These are phyloP conservation scores for Plasmodium sp. DNA, from an alignment of 169 alveolate species.

Conservation along the genomic window DNA sequence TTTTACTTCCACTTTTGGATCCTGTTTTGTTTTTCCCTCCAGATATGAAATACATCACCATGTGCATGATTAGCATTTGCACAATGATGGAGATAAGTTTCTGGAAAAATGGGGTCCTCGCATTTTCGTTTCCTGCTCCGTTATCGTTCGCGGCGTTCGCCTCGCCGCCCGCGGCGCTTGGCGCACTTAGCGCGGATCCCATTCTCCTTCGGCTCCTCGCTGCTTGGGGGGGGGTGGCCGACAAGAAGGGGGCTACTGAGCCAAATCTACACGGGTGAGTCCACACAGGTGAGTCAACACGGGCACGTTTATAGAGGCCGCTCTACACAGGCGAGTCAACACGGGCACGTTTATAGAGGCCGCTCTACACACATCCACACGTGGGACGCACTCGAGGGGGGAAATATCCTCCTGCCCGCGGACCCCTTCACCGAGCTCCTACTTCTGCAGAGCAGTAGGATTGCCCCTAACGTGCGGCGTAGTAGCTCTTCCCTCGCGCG, in stretches of 20 bases:
- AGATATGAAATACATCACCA: conserved; percentile 77
- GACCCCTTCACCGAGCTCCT: background rate
- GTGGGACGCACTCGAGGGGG: background rate
- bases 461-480: background rate
- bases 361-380: background rate
- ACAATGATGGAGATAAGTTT: conserved; percentile 56
- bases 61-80: conserved; percentile 77
- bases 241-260: too few relatives aligned
- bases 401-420: background rate
- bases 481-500: background rate
- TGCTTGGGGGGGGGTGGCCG: too few relatives aligned
- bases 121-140: conserved; percentile 34
- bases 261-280: too few relatives aligned
- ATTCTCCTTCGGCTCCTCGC: background rate
- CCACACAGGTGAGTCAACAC: background rate
- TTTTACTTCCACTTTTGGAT: conserved; percentile 5
- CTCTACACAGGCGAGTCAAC: background rate
- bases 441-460: background rate
- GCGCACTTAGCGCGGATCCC: conserved; percentile 26
- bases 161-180: background rate
- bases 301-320: background rate
- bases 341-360: too few relatives aligned
- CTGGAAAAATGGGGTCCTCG: conserved; percentile 65
- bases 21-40: conserved; percentile 76
- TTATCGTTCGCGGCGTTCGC: background rate